A percentile compares a stretch with the other conserved stretches of the same genome.
Evolutionary conservation across 1,284 basidiomycete genomes (phyloP).

Genomic region (Stygiomarasmius scandens): DNA sequence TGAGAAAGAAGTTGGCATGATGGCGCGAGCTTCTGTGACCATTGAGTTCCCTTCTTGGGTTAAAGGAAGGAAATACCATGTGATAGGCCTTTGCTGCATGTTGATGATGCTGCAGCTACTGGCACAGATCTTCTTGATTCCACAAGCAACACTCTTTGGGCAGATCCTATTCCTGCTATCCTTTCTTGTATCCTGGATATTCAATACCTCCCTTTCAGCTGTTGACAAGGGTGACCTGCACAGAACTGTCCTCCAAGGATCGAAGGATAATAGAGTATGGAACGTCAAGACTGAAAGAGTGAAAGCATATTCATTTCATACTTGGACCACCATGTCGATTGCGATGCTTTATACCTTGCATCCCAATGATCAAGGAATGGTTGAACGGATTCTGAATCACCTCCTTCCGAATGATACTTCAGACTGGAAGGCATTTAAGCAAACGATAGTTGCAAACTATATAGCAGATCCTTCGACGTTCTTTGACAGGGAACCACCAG

Average conservation of each 20-base stretch:
- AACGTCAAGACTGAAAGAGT: slow-evolving; percentile 17
- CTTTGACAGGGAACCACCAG: too few relatives aligned
- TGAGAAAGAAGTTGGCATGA: slow-evolving; percentile 33
- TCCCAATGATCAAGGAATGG: neutral
- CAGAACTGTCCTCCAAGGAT: slow-evolving; percentile 20
- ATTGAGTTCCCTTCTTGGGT: slow-evolving; percentile 21
- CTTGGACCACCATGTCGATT: slow-evolving; percentile 29
- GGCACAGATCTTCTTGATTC: slow-evolving; percentile 32
- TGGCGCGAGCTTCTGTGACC: slow-evolving; percentile 30
- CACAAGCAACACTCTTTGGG: slow-evolving; percentile 33
- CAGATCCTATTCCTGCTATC: slow-evolving; percentile 34
- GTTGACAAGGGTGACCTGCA: slow-evolving; percentile 32
- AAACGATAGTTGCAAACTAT: neutral
- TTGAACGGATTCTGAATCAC: neutral
- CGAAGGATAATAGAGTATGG: neutral
- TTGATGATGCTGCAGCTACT: slow-evolving; percentile 32
- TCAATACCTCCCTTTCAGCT: slow-evolving; percentile 32
- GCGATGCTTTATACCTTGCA: slow-evolving; percentile 30
- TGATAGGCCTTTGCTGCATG: slow-evolving; percentile 28
- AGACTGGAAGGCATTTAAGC: neutral
- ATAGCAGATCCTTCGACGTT: too few relatives aligned
- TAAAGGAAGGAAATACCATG: slow-evolving; percentile 20
- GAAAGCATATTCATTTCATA: slow-evolving; percentile 29
- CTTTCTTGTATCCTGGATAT: slow-evolving; percentile 30
- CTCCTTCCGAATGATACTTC: neutral